These are phyloP conservation scores for Sanghuangporus baumii DNA, from an alignment of 1,284 basidiomycete species.

Conservation along the genomic window DNA sequence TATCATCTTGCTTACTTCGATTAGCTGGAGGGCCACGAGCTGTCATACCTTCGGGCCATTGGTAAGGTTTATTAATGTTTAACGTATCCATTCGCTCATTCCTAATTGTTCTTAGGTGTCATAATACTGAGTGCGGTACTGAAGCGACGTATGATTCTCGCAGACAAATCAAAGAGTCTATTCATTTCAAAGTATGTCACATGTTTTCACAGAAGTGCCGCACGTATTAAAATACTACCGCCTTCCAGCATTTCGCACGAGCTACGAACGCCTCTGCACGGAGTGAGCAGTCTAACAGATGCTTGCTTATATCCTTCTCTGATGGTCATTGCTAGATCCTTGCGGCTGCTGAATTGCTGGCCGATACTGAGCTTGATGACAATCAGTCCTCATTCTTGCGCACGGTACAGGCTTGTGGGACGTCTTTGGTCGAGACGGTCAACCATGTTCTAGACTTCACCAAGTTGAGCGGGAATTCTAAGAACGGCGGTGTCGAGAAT, in stretches of 20 bases:
- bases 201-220: slow-evolving; percentile 14
- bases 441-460: slow-evolving; percentile 98
- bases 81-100: slow-evolving; percentile 16
- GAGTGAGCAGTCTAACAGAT: slow-evolving; percentile 38
- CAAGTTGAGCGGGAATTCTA: slow-evolving; percentile 86
- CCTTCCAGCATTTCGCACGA: slow-evolving; percentile 84
- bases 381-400: slow-evolving; percentile 86
- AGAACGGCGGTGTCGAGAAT: slow-evolving; percentile 69
- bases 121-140: slow-evolving; percentile 93
- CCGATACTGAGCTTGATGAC: slow-evolving; percentile 76
- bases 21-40: slow-evolving; percentile 85
- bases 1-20: background rate
- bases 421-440: slow-evolving; percentile 81
- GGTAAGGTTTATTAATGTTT: slow-evolving; percentile 34
- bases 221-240: slow-evolving; percentile 18
- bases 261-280: slow-evolving; percentile 84
- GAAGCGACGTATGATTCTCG: slow-evolving; percentile 88
- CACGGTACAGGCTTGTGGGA: slow-evolving; percentile 84
- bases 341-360: slow-evolving; percentile 84
- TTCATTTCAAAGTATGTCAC: slow-evolving; percentile 80
- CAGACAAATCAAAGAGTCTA: slow-evolving; percentile 87
- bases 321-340: slow-evolving; percentile 52
- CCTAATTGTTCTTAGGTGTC: slow-evolving; percentile 50
- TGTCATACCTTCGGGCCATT: slow-evolving; percentile 87
- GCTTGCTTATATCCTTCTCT: background rate